Base-by-base conservation (phyloP, 23 red algal genomes). In the Chondrus crispus region DNA sequence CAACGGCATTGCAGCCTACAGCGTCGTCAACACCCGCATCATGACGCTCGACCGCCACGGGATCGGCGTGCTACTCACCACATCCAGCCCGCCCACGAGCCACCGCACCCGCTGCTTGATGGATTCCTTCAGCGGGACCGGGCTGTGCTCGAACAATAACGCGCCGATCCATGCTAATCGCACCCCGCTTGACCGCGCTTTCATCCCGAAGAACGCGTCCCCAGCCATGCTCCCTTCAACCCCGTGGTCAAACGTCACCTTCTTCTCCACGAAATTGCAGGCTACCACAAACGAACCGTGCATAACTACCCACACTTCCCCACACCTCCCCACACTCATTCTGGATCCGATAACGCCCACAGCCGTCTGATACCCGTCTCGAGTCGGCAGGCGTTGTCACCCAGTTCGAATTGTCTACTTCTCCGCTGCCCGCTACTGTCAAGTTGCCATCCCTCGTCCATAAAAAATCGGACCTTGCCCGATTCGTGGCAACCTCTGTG, bases 381-480 rank as follows among this genome's bases (percentile, higher is more conserved):
- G 92, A 94, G 60, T 94, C 92, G 28, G 92, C 92, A 29, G 88
- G 71, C 30, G 92, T 94, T 2, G 92, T 94, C 45, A 94, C 26
- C 92, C 92, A 94, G 60, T 87, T 94, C 16, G 30, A 33, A n/a
- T 32, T 12, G 18, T 66, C 5, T 13, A 85, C 51, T 19, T 64
- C 81, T 18, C 53, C 52, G 2, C 81, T 80, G 5, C 40, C 33
- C 24, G 26, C 28, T 28, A 73, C 33, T 37, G n/a, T 37, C 33
- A 26, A 20, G 26, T 38, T 47, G 71, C 28, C 13, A 77, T 26
- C 26, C 71, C 28, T 33, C 89, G 77, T 28, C 89, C 92, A 36
- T 88, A 94, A 8, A 94, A 44, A n/a, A 94, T 94, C n/a, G 92
- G 82, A 39, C 92, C 92, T 55, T 94, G 92, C n/a, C 92, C 92